These are phyloP conservation scores for Naematelia aurantialba DNA, from an alignment of 768 basidiomycete species.

Conservation along the genomic window DNA sequence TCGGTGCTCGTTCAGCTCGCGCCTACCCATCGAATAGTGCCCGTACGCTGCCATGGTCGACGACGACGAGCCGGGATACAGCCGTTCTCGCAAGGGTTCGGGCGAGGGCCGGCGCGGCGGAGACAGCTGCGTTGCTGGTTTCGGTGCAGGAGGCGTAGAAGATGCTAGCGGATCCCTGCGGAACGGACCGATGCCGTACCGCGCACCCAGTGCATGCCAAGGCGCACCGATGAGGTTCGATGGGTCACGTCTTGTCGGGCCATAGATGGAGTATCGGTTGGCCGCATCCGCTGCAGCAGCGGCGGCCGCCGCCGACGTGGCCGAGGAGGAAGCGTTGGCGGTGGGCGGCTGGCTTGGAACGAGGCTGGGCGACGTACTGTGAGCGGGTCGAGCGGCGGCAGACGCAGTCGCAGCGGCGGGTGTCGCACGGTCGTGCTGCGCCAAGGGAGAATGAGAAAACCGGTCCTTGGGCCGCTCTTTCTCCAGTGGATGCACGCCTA, in stretches of 20 bases:
- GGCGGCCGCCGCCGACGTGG: slow-evolving; percentile 5
- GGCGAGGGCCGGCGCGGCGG: slow-evolving; percentile 3
- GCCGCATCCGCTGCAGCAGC: slow-evolving; percentile 10
- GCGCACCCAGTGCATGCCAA: slow-evolving; percentile 21
- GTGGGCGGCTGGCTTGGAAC: background rate
- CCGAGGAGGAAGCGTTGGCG: background rate
- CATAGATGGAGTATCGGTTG: slow-evolving; percentile 37
- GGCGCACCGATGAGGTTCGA: slow-evolving; percentile 17
- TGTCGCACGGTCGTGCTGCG: slow-evolving; percentile 4
- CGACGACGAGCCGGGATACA: slow-evolving; percentile 3
- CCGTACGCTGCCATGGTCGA: slow-evolving; percentile 13
- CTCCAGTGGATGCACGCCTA: slow-evolving; percentile 10
- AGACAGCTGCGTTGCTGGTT: slow-evolving; percentile 3
- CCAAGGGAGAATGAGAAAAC: slow-evolving; percentile 28
- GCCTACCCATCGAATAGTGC: slow-evolving; percentile 35
- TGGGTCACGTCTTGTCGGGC: slow-evolving; percentile 28
- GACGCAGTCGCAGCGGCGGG: background rate
- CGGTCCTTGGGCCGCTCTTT: slow-evolving; percentile 22
- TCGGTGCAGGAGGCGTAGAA: background rate
- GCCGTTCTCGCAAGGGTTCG: slow-evolving; percentile 5
- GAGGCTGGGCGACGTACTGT: background rate
- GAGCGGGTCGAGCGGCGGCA: slow-evolving; percentile 3
- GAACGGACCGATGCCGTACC: slow-evolving; percentile 1
- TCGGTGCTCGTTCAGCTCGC: slow-evolving; percentile 46
- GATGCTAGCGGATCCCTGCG: background rate